Percentiles rank a stretch among this genome's conserved stretches.
Evolutionary conservation across 768 basidiomycete genomes (phyloP).

Genomic region (Tylopilus rubrobrunneus): DNA sequence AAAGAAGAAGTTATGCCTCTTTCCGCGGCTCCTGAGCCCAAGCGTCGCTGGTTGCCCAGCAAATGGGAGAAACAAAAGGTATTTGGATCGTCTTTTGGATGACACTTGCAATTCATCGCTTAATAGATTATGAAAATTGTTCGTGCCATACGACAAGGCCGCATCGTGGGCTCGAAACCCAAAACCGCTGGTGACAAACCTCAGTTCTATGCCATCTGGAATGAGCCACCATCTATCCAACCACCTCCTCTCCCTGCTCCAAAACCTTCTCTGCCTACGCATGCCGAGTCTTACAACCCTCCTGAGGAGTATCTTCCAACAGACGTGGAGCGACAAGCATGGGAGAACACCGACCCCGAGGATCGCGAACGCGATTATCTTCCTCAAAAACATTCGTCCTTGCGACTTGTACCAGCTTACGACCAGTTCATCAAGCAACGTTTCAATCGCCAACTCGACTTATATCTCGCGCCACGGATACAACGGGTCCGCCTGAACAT

Average conservation of each 20-base stretch:
- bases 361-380: conserved; percentile 89
- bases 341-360: conserved; percentile 80
- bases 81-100: conserved; percentile 3
- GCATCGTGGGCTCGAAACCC: conserved; percentile 87
- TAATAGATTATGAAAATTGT: conserved; percentile 97
- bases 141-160: conserved; percentile 93
- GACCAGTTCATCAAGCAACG: conserved; percentile 89
- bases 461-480: conserved; percentile 93
- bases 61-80: conserved; percentile 99
- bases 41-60: conserved; percentile 93
- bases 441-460: conserved; percentile 89
- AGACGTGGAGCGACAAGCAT: conserved; percentile 73
- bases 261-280: conserved; percentile 81
- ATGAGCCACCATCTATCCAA: conserved; percentile 66
- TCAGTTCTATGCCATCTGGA: conserved; percentile 88
- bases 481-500: conserved; percentile 85
- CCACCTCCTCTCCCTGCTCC: conserved; percentile 91
- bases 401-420: conserved; percentile 92
- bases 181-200: conserved; percentile 60
- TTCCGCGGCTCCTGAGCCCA: conserved; percentile 88
- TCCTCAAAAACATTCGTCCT: conserved; percentile 77
- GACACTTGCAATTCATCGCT: conserved; percentile 2
- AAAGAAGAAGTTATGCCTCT: conserved; percentile 95
- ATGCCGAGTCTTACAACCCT: conserved; percentile 98
- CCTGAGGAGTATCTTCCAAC: conserved; percentile 94